These are phyloP conservation scores for Backusella luteola DNA, from an alignment of 192 early-diverging fungal species.

Conservation along the genomic window DNA sequence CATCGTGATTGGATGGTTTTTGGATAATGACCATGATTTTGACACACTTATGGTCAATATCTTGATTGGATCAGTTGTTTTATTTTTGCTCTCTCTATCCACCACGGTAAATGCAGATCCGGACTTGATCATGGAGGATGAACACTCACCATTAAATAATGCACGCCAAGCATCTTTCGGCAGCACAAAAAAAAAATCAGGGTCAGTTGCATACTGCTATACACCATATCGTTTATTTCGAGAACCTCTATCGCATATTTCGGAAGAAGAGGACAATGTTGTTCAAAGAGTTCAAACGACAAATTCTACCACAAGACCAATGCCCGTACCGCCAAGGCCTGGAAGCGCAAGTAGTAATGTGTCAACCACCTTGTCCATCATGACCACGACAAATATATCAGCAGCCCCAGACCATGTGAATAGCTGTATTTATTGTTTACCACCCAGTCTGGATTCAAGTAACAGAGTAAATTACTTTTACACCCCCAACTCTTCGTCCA, in stretches of 20 bases:
- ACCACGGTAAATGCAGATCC: slow-evolving; percentile 1
- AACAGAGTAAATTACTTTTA: not conserved
- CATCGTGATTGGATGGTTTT: slow-evolving; percentile 21
- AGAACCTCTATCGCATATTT: slow-evolving; percentile 23
- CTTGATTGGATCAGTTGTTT: slow-evolving; percentile 13
- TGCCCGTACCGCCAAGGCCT: not conserved
- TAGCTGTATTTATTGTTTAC: not conserved
- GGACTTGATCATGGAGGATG: not conserved
- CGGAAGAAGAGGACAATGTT: slow-evolving; percentile 22
- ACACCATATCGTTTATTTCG: slow-evolving; percentile 26
- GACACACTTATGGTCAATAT: slow-evolving; percentile 23
- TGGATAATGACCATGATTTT: slow-evolving; percentile 28
- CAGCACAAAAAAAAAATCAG: slow-evolving; percentile 2
- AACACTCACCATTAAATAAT: slow-evolving; percentile 17
- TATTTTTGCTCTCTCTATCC: slow-evolving; percentile 23
- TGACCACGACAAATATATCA: not conserved
- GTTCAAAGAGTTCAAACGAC: not conserved
- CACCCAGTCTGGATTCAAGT: not conserved
- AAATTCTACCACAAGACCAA: not conserved
- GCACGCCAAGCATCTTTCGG: not conserved
- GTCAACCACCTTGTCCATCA: not conserved
- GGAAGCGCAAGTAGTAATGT: not conserved
- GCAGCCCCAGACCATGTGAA: not conserved
- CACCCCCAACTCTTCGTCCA: not conserved
- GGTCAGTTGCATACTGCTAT: slow-evolving; percentile 6